Percentiles rank a stretch among this genome's conserved stretches.
Conservation (phyloP, 768 basidiomycete species). For the Crucibulum laeve region DNA sequence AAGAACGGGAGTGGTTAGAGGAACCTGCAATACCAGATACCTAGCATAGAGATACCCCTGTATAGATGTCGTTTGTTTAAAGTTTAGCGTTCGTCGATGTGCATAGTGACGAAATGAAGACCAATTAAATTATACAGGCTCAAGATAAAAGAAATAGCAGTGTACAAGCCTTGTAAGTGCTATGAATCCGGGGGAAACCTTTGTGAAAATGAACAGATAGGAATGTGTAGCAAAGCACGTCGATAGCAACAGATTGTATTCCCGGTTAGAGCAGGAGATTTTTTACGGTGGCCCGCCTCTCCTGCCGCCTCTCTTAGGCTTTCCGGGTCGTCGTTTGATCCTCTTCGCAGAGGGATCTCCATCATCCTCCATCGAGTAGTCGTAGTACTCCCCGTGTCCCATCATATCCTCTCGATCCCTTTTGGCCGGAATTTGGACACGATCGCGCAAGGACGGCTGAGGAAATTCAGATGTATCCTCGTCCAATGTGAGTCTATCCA, state of each 20-base stretch:
- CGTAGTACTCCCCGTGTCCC: slow-evolving; percentile 9
- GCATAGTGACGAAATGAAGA: too few relatives aligned
- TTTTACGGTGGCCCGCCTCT: slow-evolving; percentile 9
- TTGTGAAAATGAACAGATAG: too few relatives aligned
- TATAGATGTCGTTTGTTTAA: too few relatives aligned
- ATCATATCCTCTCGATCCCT: slow-evolving; percentile 32
- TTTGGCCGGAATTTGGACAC: slow-evolving; percentile 35
- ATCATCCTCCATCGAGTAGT: slow-evolving; percentile 22
- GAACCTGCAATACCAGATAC: background rate
- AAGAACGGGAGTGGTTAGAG: background rate
- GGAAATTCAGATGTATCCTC: slow-evolving; percentile 8
- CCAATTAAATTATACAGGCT: too few relatives aligned
- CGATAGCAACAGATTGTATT: too few relatives aligned
- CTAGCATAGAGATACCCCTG: slow-evolving; percentile 1
- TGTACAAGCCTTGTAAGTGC: too few relatives aligned
- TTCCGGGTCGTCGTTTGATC: slow-evolving; percentile 20
- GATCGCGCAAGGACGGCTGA: slow-evolving; percentile 28
- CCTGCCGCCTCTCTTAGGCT: slow-evolving; percentile 18
- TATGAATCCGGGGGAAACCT: too few relatives aligned
- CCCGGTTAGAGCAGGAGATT: background rate
- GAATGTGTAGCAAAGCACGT: too few relatives aligned
- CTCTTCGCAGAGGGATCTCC: slow-evolving; percentile 22
- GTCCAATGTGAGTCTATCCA: slow-evolving; percentile 28
- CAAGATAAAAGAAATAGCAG: too few relatives aligned
- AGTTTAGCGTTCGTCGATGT: too few relatives aligned